Evolutionary conservation across 371 early-diverging fungal genomes (phyloP), one percentile per base, ranked within the genome.

Genomic region (Aphelidium insulamus): DNA sequence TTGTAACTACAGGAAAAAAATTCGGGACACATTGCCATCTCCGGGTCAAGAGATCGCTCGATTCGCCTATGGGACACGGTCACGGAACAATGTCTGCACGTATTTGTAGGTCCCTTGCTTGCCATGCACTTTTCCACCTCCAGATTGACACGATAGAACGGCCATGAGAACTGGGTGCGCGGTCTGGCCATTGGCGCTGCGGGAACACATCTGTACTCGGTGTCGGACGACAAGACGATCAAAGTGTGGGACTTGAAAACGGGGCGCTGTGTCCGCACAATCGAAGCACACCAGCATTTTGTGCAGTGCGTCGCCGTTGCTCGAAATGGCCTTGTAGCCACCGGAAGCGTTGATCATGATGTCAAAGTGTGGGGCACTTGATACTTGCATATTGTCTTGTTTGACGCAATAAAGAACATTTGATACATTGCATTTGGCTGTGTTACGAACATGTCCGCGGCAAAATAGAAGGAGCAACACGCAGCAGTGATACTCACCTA

Each of bases 161-260:
- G 91, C 2, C 92, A 91, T 40, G 91, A 91, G 40, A 88, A 85
- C 46, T 91, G 92, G 92, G 75, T 90, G 9, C 69, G 90, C 21
- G 76, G 69, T 11, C 41, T 90, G 21, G 66, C 64, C 8, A 65
- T 83, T 39, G 79, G 80, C 38, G 77, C 87, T 0, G 66, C 60
- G 22, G 81, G 82, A 28, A 71, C 72, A 43, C 74, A 62, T 40
- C 39, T 90, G 11, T 44, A 87, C 8, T 70, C 74, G 23, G 77
- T 71, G 0, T 70, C 77, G 0, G 86, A 85, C 41, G 90, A 88
- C 50, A 85, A 79, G 43, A 70, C 79, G 0, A 48, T 86, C 38
- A 66, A 75, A 33, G 58, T 79, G 18, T 90, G 90, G 88, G 87
- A 90, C 40, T 44, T 88, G 17, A 59, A 64, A 32, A 67, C 77